A percentile compares a stretch with the other conserved stretches of the same genome.
phyloP scores from a whole-genome alignment of 306 rosid genomes.

The Abrus precatorius region DNA sequence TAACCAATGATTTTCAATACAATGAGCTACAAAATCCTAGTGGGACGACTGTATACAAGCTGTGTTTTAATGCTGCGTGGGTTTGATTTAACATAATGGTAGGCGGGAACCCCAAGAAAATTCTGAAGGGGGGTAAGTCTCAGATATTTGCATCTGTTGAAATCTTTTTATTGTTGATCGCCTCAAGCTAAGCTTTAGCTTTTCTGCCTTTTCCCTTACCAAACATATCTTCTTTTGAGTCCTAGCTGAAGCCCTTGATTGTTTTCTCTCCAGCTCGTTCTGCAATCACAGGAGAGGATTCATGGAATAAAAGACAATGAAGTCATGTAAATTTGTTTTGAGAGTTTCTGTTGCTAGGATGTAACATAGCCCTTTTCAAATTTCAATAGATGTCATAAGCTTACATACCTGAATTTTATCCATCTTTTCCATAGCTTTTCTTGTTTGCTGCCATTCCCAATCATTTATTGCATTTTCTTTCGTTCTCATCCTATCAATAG shows the following conservation, averaged over 20 bases:
- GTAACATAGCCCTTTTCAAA: neutral
- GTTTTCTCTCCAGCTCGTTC: conserved; percentile 68
- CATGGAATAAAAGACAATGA: neutral
- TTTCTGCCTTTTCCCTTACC: conserved; percentile 68
- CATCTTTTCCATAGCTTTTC: conserved; percentile 65
- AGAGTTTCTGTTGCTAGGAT: neutral
- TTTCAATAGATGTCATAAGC: neutral
- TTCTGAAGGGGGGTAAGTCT: conserved; percentile 31
- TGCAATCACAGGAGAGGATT: conserved; percentile 35
- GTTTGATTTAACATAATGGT: conserved; percentile 42
- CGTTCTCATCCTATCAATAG: conserved; percentile 57
- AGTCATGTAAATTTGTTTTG: neutral
- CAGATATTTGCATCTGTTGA: conserved; percentile 47
- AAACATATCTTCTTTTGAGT: conserved; percentile 54
- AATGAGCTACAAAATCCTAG: neutral
- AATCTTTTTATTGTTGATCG: conserved; percentile 55
- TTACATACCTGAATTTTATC: conserved; percentile 65
- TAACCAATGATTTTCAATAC: neutral
- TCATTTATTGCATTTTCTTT: conserved; percentile 66
- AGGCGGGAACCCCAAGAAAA: conserved; percentile 38
- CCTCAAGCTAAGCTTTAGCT: conserved; percentile 59
- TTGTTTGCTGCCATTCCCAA: conserved; percentile 67
- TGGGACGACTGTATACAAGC: neutral
- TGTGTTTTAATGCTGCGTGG: neutral
- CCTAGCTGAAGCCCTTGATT: conserved; percentile 50